Conservation (phyloP, 2,329 filamentous ascomycete genomes). For the Alternaria dauci region DNA sequence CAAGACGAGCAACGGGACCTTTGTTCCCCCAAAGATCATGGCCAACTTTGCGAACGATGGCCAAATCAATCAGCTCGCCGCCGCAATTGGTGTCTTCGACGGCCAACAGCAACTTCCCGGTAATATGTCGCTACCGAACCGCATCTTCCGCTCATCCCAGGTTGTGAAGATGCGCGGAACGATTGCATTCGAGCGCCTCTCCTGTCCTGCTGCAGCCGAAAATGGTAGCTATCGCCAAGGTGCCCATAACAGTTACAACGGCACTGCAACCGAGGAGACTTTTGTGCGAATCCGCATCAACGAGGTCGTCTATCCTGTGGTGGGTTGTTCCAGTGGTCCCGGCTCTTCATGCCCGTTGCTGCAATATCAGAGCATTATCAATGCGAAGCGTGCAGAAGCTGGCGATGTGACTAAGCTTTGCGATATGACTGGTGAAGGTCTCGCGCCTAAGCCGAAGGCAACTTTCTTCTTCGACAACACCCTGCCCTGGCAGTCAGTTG, state of each 20-base stretch:
- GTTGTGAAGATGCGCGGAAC: slow-evolving; percentile 72
- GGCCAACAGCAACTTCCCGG: slow-evolving; percentile 60
- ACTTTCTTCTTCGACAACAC: slow-evolving; percentile 41
- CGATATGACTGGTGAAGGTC: slow-evolving; percentile 32
- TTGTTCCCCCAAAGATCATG: slow-evolving; percentile 64
- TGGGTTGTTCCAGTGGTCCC: slow-evolving; percentile 63
- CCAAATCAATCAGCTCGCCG: slow-evolving; percentile 69
- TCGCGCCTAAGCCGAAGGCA: slow-evolving; percentile 25
- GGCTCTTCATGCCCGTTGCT: slow-evolving; percentile 50
- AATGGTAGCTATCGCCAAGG: slow-evolving; percentile 8
- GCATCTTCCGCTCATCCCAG: slow-evolving; percentile 64
- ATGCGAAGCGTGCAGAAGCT: slow-evolving; percentile 54
- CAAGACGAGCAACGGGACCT: slow-evolving; percentile 57
- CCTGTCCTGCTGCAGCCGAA: slow-evolving; percentile 51
- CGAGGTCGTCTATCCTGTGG: slow-evolving; percentile 67
- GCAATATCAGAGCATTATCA: slow-evolving; percentile 51
- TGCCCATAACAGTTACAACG: slow-evolving; percentile 6
- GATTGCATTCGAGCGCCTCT: slow-evolving; percentile 69
- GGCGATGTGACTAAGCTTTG: slow-evolving; percentile 62
- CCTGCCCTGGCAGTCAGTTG: slow-evolving; percentile 31
- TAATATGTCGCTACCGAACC: slow-evolving; percentile 56
- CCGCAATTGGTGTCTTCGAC: slow-evolving; percentile 69
- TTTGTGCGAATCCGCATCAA: slow-evolving; percentile 69
- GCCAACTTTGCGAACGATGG: slow-evolving; percentile 72
- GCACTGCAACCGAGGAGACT: slow-evolving; percentile 33